Evolutionary conservation across 257 asterid genomes (phyloP).

Genomic region (Nicotiana otophora): DNA sequence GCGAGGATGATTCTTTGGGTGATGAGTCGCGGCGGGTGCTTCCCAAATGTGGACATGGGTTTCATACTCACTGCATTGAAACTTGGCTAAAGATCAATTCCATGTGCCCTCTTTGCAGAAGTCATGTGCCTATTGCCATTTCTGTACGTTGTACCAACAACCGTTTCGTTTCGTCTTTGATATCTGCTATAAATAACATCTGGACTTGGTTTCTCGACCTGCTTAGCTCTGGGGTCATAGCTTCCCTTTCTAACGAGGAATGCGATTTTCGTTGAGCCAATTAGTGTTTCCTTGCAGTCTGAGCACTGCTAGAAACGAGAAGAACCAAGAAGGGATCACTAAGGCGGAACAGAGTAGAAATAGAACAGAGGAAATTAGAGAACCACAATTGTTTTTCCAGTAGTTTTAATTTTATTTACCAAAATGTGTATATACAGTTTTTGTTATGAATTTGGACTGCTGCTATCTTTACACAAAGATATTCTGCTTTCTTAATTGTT

Average conservation of each 20-base stretch:
- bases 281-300: no score
- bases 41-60: neutral
- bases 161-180: neutral
- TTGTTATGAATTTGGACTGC: neutral
- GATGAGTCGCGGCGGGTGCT: neutral
- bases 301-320: no score
- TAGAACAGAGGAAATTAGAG: neutral
- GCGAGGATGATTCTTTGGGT: neutral
- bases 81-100: conserved; percentile 8
- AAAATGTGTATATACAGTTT: neutral
- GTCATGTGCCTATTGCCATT: neutral
- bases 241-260: conserved; percentile 7
- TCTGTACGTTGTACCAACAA: neutral
- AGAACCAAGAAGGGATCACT: no score
- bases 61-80: conserved; percentile 14
- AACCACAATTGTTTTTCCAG: neutral
- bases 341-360: neutral
- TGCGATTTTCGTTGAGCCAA: neutral
- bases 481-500: no score
- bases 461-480: neutral
- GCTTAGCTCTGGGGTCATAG: conserved; percentile 1
- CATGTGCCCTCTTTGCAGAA: conserved; percentile 12
- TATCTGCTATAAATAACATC: neutral
- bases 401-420: neutral
- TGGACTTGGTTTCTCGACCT: conserved; percentile 7